Evolutionary conservation across 352 stramenopile genomes (phyloP), one percentile per base, ranked within the genome.

Genomic region (Phytopythium litorale): DNA sequence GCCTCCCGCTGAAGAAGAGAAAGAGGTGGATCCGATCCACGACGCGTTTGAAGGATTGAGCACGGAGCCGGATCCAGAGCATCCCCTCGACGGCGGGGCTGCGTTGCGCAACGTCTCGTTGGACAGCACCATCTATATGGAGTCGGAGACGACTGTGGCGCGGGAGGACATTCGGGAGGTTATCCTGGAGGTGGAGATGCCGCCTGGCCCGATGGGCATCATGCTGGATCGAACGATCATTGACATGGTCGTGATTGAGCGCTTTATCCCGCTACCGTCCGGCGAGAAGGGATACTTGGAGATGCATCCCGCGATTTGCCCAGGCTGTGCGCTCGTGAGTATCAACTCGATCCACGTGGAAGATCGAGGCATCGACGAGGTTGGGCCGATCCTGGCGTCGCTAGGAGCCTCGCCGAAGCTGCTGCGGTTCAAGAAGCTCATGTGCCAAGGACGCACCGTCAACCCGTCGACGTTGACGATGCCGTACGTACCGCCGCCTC

Each of bases 391-490:
- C 21, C 66, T 95, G 21, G 83, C 68, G 21, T 84, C 79, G 13
- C 72, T 91, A 16, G 57, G 74, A 15, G 71, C 75, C 12, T 68
- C 72, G 35, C 72, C 75, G 19, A 91, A 92, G 43, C 67, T 92
- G 21, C 63, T 95, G 56, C 78, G 79, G n/a, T 95, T 95, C 64
- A 95, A 92, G 65, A 93, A 93, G 56, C 80, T 92, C 15, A 92
- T 92, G 72, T 85, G 79, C 33, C 71, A 76, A 46, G 84, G 82
- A 13, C 79, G 81, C 15, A 86, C 79, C 2, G 85, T 83, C n/a
- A 91, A 87, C 50, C 86, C 86, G 15, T 81, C 82, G 25, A 88
- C 81, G 19, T 62, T 90, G n/a, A 62, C 77, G 59, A 71, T 89
- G 57, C 79, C 82, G 35, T 95, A 94, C 53, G 61, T 87, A 2